phyloP scores from a whole-genome alignment of 2,329 filamentous ascomycete genomes.

The Penicillium sp. region DNA sequence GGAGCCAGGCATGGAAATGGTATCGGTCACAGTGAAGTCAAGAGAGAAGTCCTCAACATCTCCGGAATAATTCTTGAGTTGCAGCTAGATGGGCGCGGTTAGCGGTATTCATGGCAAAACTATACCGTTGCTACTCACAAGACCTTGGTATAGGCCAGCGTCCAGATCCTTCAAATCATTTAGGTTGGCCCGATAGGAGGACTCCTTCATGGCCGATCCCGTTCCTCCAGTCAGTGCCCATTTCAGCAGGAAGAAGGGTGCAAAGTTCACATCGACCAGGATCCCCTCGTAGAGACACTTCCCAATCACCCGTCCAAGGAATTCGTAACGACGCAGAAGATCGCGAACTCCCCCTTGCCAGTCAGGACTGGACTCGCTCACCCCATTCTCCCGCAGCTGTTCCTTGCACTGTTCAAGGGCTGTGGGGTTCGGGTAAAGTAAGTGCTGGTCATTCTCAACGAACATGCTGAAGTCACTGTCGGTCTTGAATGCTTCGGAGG shows the following conservation, averaged over 20 bases:
- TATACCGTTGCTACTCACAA: constrained; percentile 50
- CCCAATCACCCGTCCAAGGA: constrained; percentile 85
- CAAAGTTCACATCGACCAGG: constrained; percentile 87
- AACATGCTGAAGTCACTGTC: constrained; percentile 65
- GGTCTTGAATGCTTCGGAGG: constrained; percentile 74
- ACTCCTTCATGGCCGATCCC: constrained; percentile 63
- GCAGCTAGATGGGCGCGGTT: constrained; percentile 36
- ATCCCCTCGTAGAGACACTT: constrained; percentile 98
- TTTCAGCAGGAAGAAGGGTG: constrained; percentile 92
- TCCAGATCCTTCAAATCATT: constrained; percentile 94
- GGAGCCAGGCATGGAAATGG: constrained; percentile 53
- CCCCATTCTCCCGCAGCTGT: constrained; percentile 52
- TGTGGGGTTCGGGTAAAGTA: constrained; percentile 84
- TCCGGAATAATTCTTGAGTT: constrained; percentile 80
- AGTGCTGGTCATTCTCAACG: constrained; percentile 76
- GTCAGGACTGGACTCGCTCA: constrained; percentile 54
- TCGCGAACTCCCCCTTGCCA: constrained; percentile 59
- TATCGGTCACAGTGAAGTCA: constrained; percentile 86
- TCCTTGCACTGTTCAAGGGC: constrained; percentile 68
- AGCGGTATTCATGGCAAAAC: neutral
- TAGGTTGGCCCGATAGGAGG: constrained; percentile 81
- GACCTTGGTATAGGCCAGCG: constrained; percentile 82
- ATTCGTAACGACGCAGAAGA: constrained; percentile 76
- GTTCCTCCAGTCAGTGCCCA: constrained; percentile 76
- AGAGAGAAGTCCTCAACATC: constrained; percentile 77